A percentile compares a stretch with the other conserved stretches of the same genome.
phyloP scores from a whole-genome alignment of 1,284 basidiomycete genomes.

The Moesziomyces sp. region DNA sequence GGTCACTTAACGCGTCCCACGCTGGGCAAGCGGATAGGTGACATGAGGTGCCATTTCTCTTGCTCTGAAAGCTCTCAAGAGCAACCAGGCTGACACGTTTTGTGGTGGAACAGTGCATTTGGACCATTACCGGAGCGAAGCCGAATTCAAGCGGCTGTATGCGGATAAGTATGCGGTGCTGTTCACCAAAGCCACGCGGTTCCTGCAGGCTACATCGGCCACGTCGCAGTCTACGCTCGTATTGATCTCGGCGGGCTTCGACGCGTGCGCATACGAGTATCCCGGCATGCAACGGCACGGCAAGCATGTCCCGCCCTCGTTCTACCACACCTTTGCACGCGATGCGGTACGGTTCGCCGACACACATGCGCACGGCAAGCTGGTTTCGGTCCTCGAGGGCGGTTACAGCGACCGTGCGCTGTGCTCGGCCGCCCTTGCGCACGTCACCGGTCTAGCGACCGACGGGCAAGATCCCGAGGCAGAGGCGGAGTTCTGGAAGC shows the following conservation, averaged over 20 bases:
- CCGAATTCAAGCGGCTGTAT: conserved; percentile 81
- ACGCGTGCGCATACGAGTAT: conserved; percentile 91
- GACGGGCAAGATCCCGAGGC: not conserved
- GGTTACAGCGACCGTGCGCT: conserved; percentile 88
- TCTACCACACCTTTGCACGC: conserved; percentile 84
- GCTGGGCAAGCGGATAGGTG: not conserved
- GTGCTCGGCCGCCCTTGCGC: conserved; percentile 73
- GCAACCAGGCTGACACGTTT: not conserved
- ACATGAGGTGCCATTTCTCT: conserved; percentile 28
- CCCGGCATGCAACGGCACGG: conserved; percentile 90
- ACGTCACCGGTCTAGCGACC: conserved; percentile 44
- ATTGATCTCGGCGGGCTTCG: conserved; percentile 77
- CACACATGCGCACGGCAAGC: conserved; percentile 75
- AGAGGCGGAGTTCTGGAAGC: conserved; percentile 41
- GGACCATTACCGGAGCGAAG: conserved; percentile 77
- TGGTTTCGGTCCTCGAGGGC: conserved; percentile 91
- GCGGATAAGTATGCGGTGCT: conserved; percentile 80
- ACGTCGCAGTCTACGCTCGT: conserved; percentile 79
- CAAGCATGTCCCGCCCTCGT: conserved; percentile 86
- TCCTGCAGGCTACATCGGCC: conserved; percentile 77
- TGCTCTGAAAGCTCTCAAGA: not conserved
- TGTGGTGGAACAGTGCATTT: conserved; percentile 79
- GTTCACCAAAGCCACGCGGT: conserved; percentile 78
- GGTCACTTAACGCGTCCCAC: not conserved
- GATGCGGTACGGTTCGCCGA: conserved; percentile 80